Base-by-base conservation (phyloP, 768 basidiomycete genomes). In the Kwoniella mangroviensis region DNA sequence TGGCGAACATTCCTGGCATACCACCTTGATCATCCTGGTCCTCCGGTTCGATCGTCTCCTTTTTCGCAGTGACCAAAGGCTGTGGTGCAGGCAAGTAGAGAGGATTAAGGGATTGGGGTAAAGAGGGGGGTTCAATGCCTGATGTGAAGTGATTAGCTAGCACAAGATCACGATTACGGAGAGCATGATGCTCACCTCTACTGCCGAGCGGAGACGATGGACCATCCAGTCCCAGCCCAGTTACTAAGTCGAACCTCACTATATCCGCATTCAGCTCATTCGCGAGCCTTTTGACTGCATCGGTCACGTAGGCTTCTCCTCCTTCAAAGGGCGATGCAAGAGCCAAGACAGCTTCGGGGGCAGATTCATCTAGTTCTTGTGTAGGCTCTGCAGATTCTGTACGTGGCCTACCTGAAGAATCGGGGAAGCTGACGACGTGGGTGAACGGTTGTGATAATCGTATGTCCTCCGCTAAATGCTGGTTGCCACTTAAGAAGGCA, bases 151-250 rank as follows among this genome's bases (percentile, higher is more conserved):
- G 34, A 24, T 15, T 15, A 42, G 34, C 12, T 28, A 26, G 2
- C 4, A 10, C 6, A 40, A 10, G 22, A 28, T n/a, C 1, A 24
- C 45, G 41, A 28, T 24, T 19, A 63, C 22, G 26, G 7, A 24
- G 2, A 51, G 9, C 6, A 34, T 34, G 34, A 34, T 34, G 28
- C 72, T 51, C 51, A 70, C 75, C 71, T 28, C 34, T 41, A n/a
- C 21, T 68, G 68, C 54, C 59, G 75, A 83, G 74, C 67, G 76
- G 73, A 28, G 94, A 93, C 81, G 93, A 93, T 21, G 87, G 85
- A 2, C 94, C 94, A 86, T 89, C 91, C 81, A 92, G 90, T n/a
- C 93, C 92, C 3, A 93, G 90, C 42, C 91, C 93, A 21, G 96
- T 85, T 10, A 90, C 89, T 3, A 90, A 85, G 84, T 98, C 94